phyloP scores from a whole-genome alignment of 495 filamentous ascomycete species.

The Hypoxylon rickii region DNA sequence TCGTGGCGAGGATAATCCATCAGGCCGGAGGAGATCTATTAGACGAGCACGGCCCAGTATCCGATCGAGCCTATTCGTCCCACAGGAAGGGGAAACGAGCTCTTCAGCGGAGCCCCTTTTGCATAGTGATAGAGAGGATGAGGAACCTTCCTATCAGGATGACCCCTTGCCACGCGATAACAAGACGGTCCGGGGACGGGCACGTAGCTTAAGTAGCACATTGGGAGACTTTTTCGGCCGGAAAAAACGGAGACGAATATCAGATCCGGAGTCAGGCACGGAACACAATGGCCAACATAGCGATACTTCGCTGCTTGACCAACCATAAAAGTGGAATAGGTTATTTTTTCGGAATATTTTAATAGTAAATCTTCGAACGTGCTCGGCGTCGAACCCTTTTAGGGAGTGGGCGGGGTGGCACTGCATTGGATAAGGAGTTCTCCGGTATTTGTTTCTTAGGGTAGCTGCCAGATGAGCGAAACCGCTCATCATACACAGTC shows the following conservation, averaged over 20 bases:
- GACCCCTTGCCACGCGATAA: conserved; percentile 18
- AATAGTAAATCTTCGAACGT: neutral
- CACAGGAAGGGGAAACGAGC: conserved; percentile 35
- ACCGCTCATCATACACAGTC: conserved; percentile 25
- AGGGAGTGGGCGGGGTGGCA: conserved; percentile 4
- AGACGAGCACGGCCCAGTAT: conserved; percentile 42
- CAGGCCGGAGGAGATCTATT: conserved; percentile 32
- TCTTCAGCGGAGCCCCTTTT: conserved; percentile 23
- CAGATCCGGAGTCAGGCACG: conserved; percentile 28
- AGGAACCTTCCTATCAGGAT: conserved; percentile 21
- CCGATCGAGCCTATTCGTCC: conserved; percentile 49
- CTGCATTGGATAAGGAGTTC: conserved; percentile 36
- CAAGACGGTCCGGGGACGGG: conserved; percentile 39
- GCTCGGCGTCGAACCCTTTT: conserved; percentile 8
- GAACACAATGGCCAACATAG: conserved; percentile 9
- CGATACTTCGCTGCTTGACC: conserved; percentile 6
- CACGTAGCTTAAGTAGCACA: conserved; percentile 57
- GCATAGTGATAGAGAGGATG: conserved; percentile 11
- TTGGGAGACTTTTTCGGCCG: conserved; percentile 50
- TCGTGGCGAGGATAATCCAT: conserved; percentile 41
- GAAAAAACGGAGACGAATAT: conserved; percentile 30
- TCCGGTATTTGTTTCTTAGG: conserved; percentile 16
- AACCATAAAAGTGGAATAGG: conserved; percentile 6
- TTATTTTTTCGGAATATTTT: no score
- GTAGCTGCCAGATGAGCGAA: conserved; percentile 15